phyloP scores from a whole-genome alignment of 495 filamentous ascomycete genomes.

The Staphylotrichum tortipilum region DNA sequence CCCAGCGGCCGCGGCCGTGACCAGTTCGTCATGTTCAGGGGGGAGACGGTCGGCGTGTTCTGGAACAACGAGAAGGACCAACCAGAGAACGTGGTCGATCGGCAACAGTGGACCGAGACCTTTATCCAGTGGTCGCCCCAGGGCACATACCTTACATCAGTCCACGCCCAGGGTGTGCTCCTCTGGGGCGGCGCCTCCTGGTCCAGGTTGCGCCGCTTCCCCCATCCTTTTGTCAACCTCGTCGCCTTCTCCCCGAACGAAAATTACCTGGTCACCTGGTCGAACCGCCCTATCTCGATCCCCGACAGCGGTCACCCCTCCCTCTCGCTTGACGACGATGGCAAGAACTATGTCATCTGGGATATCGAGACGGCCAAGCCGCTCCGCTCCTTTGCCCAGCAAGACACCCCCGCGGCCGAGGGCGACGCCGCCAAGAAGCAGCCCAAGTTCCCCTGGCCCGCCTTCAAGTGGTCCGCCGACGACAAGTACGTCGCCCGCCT shows the following conservation, averaged over 20 bases:
- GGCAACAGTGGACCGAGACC: conserved; percentile 89
- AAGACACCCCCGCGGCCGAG: conserved; percentile 58
- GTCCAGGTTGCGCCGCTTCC: conserved; percentile 83
- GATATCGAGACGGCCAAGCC: conserved; percentile 86
- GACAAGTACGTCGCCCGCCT: conserved; percentile 94
- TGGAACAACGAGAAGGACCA: conserved; percentile 95
- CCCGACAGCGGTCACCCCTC: conserved; percentile 75
- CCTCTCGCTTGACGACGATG: conserved; percentile 83
- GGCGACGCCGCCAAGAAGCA: conserved; percentile 48
- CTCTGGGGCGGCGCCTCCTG: conserved; percentile 90
- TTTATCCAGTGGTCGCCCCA: conserved; percentile 97
- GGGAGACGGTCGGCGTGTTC: conserved; percentile 85
- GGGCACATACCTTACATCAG: conserved; percentile 87
- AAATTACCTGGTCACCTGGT: conserved; percentile 94
- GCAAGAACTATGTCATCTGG: conserved; percentile 99
- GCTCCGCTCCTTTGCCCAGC: conserved; percentile 81
- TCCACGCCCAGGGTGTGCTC: conserved; percentile 91
- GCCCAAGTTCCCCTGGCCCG: conserved; percentile 93
- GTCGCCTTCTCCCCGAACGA: conserved; percentile 92
- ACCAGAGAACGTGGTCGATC: conserved; percentile 81
- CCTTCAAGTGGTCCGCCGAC: conserved; percentile 98
- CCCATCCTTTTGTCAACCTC: conserved; percentile 89
- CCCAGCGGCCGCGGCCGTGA: conserved; percentile 77
- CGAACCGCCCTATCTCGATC: conserved; percentile 79
- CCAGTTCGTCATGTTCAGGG: conserved; percentile 86